phyloP scores from a whole-genome alignment of 305 asterid genomes.

The Rubia tinctorum region DNA sequence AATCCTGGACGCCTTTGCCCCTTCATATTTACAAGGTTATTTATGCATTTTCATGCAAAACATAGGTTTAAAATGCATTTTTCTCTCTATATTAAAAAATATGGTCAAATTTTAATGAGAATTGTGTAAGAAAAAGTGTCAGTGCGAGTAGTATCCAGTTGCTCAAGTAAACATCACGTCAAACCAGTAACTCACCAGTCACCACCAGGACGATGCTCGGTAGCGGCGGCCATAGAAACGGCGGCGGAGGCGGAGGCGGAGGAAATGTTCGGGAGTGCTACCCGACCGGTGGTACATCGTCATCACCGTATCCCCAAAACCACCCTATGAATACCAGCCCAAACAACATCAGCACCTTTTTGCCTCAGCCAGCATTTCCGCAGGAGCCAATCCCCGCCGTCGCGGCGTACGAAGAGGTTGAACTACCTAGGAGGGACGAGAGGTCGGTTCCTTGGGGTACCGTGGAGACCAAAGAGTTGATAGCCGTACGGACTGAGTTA shows the following conservation, averaged over 20 bases:
- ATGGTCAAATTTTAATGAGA: too few relatives aligned
- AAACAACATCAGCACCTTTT: slow-evolving; percentile 11
- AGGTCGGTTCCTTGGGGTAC: slow-evolving; percentile 67
- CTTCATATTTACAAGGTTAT: too few relatives aligned
- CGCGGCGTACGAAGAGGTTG: slow-evolving; percentile 11
- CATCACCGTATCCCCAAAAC: slow-evolving; percentile 3
- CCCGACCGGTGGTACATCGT: slow-evolving; percentile 2
- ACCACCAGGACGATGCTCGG: slow-evolving; percentile 8
- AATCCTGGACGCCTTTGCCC: too few relatives aligned
- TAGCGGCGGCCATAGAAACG: slow-evolving; percentile 17
- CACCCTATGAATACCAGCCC: slow-evolving; percentile 5
- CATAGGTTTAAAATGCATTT: too few relatives aligned
- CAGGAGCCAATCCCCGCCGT: slow-evolving; percentile 11
- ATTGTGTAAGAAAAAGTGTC: too few relatives aligned
- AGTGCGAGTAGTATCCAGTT: too few relatives aligned
- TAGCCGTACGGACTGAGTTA: slow-evolving; percentile 53
- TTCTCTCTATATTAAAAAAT: too few relatives aligned
- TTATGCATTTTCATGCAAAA: too few relatives aligned
- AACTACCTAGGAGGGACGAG: slow-evolving; percentile 50
- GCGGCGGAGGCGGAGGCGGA: slow-evolving; percentile 12
- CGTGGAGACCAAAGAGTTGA: slow-evolving; percentile 68
- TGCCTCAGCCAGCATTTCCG: slow-evolving; percentile 17
- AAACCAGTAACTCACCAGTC: background rate
- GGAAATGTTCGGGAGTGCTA: background rate
- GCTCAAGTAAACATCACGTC: too few relatives aligned